A percentile compares a stretch with the other conserved stretches of the same genome.
phyloP scores from a whole-genome alignment of 441 rosid genomes.

The Biscutella laevigata region DNA sequence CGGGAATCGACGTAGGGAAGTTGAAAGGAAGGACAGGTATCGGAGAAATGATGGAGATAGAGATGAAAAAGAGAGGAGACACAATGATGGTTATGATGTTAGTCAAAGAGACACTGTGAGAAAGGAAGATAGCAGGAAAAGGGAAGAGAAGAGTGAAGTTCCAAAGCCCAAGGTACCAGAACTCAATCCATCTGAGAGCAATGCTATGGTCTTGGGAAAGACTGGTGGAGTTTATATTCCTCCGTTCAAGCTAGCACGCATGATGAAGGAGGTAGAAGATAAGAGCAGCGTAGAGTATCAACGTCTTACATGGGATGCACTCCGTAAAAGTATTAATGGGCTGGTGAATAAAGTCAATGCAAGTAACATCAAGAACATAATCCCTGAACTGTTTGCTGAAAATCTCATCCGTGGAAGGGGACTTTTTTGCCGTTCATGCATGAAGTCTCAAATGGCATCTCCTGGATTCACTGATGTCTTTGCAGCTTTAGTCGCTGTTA shows the following conservation, averaged over 20 bases:
- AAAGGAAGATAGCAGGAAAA: constrained; percentile 27
- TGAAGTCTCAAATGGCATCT: constrained; percentile 97
- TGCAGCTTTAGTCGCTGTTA: constrained; percentile 79
- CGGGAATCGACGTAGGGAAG: constrained; percentile 27
- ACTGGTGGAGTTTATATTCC: constrained; percentile 89
- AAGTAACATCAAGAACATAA: constrained; percentile 74
- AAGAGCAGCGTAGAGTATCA: constrained; percentile 79
- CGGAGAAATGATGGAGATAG: constrained; percentile 24
- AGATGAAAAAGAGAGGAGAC: constrained; percentile 26
- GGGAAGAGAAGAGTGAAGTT: constrained; percentile 30
- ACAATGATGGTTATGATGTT: constrained; percentile 20
- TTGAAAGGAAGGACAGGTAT: constrained; percentile 26
- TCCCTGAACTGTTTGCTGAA: constrained; percentile 80
- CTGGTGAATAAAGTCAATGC: constrained; percentile 82
- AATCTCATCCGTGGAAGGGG: constrained; percentile 87
- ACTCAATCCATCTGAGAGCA: constrained; percentile 33
- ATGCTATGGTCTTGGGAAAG: constrained; percentile 37
- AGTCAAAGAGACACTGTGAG: constrained; percentile 30
- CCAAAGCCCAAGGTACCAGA: constrained; percentile 33
- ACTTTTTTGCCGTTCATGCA: constrained; percentile 77
- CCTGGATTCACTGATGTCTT: constrained; percentile 85
- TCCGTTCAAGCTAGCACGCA: constrained; percentile 73
- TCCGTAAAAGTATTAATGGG: constrained; percentile 85
- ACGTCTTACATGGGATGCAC: constrained; percentile 91
- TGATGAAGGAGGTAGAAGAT: constrained; percentile 84